A percentile compares a stretch with the other conserved stretches of the same genome.
Conservation (phyloP, 2,329 filamentous ascomycete genomes). For the Madurella mycetomatis region DNA sequence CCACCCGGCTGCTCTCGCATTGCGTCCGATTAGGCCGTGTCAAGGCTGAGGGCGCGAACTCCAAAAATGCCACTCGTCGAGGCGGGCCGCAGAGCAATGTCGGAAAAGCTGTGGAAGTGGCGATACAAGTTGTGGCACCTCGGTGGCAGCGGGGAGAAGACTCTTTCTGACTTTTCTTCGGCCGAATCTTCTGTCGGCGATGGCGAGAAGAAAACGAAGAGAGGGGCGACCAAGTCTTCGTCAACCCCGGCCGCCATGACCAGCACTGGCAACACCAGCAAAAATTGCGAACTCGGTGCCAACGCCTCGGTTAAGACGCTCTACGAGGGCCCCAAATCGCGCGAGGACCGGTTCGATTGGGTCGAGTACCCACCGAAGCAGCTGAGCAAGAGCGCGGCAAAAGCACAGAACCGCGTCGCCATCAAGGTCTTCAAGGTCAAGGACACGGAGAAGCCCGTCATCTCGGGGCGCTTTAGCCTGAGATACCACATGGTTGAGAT, state of each 20-base stretch:
- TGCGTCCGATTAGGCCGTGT: too few species aligned
- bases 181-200: neutral
- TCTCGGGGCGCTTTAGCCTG: constrained; percentile 36
- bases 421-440: constrained; percentile 46
- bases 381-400: constrained; percentile 36
- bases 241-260: neutral
- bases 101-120: constrained; percentile 26
- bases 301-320: constrained; percentile 34
- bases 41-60: neutral
- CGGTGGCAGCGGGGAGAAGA: constrained; percentile 22
- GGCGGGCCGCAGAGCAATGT: constrained; percentile 3
- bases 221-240: neutral
- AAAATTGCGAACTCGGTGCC: constrained; percentile 22
- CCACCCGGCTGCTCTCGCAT: too few species aligned
- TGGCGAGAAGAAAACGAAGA: neutral
- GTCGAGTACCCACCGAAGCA: constrained; percentile 40
- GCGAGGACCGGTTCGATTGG: constrained; percentile 32
- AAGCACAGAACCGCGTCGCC: constrained; percentile 37
- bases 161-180: constrained; percentile 23
- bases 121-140: constrained; percentile 25
- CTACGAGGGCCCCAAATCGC: constrained; percentile 35
- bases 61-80: neutral
- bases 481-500: constrained; percentile 40
- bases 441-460: constrained; percentile 37
- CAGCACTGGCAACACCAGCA: neutral